Base-by-base conservation (phyloP, 371 early-diverging fungal species). In the Neoconidiobolus thromboides region DNA sequence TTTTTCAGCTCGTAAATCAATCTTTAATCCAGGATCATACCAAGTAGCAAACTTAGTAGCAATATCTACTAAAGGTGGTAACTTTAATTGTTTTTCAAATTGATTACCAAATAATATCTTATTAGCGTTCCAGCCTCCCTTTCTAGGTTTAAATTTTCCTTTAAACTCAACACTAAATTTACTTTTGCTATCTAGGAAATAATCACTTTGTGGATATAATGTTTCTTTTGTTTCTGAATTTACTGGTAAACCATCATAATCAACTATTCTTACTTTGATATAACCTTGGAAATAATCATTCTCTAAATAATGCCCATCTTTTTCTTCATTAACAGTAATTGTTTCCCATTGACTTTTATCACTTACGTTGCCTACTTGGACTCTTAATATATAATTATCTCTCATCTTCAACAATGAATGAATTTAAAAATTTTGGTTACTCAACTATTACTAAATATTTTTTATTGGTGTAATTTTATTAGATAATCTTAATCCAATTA, bases 81-180 rank as follows among this genome's bases (percentile, higher is more conserved):
- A 36, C 6, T 7, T 40, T 6, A 55, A 14, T n/a, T 9, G 40
- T 15, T 41, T 43, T 2, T 42, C 40, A 14, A 55, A 55, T 10
- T 55, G 55, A 42, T 55, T 55, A 5, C 55, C 55, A 55, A 55
- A 55, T 10, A 43, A 4, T 3, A 55, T 55, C n/a, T 55, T 43
- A 55, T 43, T 36, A 42, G 43, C 55, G 7, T 9, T 4, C 43
- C 40, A 55, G 6, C 10, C 55, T 15, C 51, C 51, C 15, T 51
- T 36, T 12, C 6, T 12, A 7, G 9, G 40, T 7, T 43, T 55
- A 43, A 55, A 55, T 3, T 43, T 55, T 2, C 55, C 55, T 3
- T 9, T 9, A n/a, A 55, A 9, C 14, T 55, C 55, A 43, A 55
- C 5, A 36, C 43, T 42, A 14, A 12, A 43, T 10, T 43, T 9